Conservation (phyloP, 306 rosid species). For the Rosa multiflora region DNA sequence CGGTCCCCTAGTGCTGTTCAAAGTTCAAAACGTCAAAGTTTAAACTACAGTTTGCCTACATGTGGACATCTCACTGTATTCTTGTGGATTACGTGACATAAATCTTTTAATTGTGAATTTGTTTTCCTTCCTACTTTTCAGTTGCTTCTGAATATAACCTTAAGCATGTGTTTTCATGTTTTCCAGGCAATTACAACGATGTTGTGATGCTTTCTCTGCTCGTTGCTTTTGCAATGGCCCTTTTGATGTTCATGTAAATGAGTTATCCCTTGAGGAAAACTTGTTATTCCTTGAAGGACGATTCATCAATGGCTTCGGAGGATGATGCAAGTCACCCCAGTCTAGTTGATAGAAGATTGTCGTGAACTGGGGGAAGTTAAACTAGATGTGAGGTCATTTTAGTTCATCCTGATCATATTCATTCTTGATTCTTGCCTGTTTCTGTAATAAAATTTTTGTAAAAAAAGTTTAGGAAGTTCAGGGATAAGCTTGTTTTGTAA, state of each 20-base stretch:
- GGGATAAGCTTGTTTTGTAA: conserved; percentile 41
- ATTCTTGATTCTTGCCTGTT: conserved; percentile 63
- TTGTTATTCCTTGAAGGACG: conserved; percentile 25
- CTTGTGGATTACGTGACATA: background rate
- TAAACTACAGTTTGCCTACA: conserved; percentile 1
- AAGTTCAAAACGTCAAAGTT: background rate
- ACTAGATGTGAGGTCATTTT: conserved; percentile 24
- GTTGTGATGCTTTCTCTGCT: conserved; percentile 34
- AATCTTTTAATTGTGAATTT: background rate
- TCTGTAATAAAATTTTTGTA: conserved; percentile 64
- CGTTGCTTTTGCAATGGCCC: conserved; percentile 44
- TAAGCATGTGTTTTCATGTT: conserved; percentile 18
- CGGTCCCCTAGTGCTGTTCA: background rate
- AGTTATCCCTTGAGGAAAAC: conserved; percentile 15
- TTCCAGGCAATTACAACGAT: conserved; percentile 54
- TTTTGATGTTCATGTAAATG: conserved; percentile 38
- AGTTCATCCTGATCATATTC: conserved; percentile 35
- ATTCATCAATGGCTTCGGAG: conserved; percentile 18
- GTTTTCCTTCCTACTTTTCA: background rate
- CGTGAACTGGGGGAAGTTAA: conserved; percentile 18
- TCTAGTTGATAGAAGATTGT: conserved; percentile 20
- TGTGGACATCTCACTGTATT: background rate
- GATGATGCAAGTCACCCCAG: conserved; percentile 30
- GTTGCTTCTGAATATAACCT: background rate
- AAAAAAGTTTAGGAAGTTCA: conserved; percentile 48